A percentile compares a stretch with the other conserved stretches of the same genome.
These are phyloP conservation scores for Yarrowia sp. DNA, from an alignment of 805 yeast genomes.

Conservation along the genomic window DNA sequence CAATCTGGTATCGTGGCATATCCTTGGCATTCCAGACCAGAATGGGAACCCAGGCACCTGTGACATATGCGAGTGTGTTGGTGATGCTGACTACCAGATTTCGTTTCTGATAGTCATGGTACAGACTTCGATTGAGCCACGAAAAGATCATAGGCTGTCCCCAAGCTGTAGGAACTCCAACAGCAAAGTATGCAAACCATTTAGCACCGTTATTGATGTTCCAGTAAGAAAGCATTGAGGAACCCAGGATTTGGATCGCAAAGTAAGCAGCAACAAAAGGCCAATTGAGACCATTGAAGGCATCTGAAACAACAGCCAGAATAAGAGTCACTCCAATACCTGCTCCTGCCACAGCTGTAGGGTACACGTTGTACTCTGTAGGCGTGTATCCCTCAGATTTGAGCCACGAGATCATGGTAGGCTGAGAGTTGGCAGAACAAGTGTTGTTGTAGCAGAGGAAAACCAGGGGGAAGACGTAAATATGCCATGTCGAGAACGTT, in stretches of 20 bases:
- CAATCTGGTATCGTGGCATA: conserved; percentile 36
- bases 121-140: conserved; percentile 24
- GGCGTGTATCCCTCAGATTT: conserved; percentile 16
- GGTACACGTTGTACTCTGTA: conserved; percentile 26
- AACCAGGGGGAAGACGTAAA: conserved; percentile 27
- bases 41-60: conserved; percentile 28
- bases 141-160: conserved; percentile 32
- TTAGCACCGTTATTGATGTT: conserved; percentile 5
- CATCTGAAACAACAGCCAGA: conserved; percentile 25
- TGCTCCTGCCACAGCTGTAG: conserved; percentile 11
- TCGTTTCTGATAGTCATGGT: conserved; percentile 33
- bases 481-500: conserved; percentile 17
- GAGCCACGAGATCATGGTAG: conserved; percentile 32
- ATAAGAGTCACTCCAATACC: conserved; percentile 18
- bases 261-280: conserved; percentile 19
- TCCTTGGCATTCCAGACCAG: conserved; percentile 30
- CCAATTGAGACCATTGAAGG: conserved; percentile 18
- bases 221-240: conserved; percentile 54
- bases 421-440: conserved; percentile 24
- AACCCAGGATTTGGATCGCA: conserved; percentile 44
- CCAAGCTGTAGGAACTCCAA: conserved; percentile 25
- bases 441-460: conserved; percentile 26
- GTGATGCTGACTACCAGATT: conserved; percentile 17
- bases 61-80: conserved; percentile 24
- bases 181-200: conserved; percentile 31